Evolutionary conservation across 169 alveolate species (phyloP).

Genomic region (Perkinsus olseni): DNA sequence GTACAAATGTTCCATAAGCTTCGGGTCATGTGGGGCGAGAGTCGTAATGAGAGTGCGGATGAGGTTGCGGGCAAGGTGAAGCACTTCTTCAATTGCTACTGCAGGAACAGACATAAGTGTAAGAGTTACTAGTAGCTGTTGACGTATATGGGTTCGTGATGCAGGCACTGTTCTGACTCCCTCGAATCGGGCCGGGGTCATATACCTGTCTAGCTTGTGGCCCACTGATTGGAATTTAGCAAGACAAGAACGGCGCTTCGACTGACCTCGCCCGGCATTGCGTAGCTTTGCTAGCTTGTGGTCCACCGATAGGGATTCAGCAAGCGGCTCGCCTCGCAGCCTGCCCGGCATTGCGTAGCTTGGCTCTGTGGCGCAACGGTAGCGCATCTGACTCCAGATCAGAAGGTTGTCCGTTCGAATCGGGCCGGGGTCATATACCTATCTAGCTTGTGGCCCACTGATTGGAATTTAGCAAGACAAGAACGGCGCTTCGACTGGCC

Average conservation of each 20-base stretch:
- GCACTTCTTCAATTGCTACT: slow-evolving; percentile 58
- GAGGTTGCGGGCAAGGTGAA: slow-evolving; percentile 58
- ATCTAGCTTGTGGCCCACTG: no score
- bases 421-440: no score
- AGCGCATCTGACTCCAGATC: no score
- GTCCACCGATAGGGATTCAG: no score
- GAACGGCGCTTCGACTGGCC: no score
- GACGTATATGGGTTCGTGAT: background rate
- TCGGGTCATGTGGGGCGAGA: slow-evolving; percentile 36
- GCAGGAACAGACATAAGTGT: slow-evolving; percentile 68
- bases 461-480: no score
- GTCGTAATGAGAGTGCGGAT: slow-evolving; percentile 18
- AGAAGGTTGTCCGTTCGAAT: no score
- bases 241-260: background rate
- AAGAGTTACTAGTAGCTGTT: background rate
- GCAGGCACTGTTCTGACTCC: slow-evolving; percentile 64
- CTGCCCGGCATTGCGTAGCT: no score
- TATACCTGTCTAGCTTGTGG: slow-evolving; percentile 69
- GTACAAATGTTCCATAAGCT: slow-evolving; percentile 48
- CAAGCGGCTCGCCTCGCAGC: no score
- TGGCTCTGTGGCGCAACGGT: no score
- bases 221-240: slow-evolving; percentile 49
- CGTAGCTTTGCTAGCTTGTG: no score
- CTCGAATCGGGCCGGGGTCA: slow-evolving; percentile 61
- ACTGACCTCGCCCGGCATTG: no score